These are phyloP conservation scores for Daedaleopsis nitida DNA, from an alignment of 768 basidiomycete genomes.

Conservation along the genomic window DNA sequence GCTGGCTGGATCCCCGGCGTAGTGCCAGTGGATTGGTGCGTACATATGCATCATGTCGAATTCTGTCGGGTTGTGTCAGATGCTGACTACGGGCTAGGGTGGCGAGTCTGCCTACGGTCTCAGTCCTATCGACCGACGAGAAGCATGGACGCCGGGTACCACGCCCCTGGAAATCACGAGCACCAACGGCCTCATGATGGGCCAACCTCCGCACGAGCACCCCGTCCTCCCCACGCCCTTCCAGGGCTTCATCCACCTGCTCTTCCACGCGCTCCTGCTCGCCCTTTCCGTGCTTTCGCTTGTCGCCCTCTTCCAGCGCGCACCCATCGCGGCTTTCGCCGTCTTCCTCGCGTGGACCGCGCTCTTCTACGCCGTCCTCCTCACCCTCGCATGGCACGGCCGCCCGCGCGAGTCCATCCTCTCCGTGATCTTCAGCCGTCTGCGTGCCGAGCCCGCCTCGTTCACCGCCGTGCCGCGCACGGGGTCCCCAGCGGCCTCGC, in stretches of 20 bases:
- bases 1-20: conserved; percentile 77
- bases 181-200: conserved; percentile 37
- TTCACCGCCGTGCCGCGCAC: conserved; percentile 34
- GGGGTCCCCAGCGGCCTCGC: conserved; percentile 27
- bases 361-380: conserved; percentile 56
- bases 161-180: conserved; percentile 45
- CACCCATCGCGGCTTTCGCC: conserved; percentile 56
- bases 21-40: conserved; percentile 72
- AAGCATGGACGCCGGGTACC: conserved; percentile 54
- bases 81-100: conserved; percentile 8
- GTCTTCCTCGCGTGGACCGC: conserved; percentile 66
- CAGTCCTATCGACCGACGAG: conserved; percentile 56
- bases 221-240: conserved; percentile 35
- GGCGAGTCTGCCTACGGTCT: conserved; percentile 53
- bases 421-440: conserved; percentile 46
- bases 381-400: conserved; percentile 59
- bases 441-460: conserved; percentile 39
- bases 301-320: conserved; percentile 58
- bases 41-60: conserved; percentile 29
- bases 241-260: conserved; percentile 45
- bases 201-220: conserved; percentile 12
- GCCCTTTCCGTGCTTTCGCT: conserved; percentile 60
- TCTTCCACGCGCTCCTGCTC: conserved; percentile 60
- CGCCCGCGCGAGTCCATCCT: conserved; percentile 60
- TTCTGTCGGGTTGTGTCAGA: neutral